phyloP scores from a whole-genome alignment of 83 land plant genomes.

The Picea abies region DNA sequence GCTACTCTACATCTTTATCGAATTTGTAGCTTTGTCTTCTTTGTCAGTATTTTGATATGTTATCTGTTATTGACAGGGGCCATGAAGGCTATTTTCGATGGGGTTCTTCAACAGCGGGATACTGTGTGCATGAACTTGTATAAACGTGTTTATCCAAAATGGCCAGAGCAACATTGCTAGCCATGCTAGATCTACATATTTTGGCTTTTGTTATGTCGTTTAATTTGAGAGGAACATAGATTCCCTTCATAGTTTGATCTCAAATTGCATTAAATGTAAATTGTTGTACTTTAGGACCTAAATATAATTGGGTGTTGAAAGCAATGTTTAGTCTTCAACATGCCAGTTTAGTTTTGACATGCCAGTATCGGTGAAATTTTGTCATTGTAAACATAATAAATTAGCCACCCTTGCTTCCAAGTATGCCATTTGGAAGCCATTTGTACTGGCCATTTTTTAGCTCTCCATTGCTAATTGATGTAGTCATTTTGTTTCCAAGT shows the following conservation, averaged over 20 bases:
- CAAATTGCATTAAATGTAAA: background rate
- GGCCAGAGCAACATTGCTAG: conserved; percentile 70
- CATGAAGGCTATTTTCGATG: conserved; percentile 92
- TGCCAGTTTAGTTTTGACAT: background rate
- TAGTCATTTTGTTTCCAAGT: background rate
- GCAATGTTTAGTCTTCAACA: background rate
- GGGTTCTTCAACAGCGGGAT: conserved; percentile 86
- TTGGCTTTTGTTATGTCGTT: conserved; percentile 9
- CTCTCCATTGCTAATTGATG: background rate
- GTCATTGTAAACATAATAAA: background rate
- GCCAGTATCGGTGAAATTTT: background rate
- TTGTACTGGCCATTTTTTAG: background rate
- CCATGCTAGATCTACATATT: background rate
- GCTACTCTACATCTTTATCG: background rate
- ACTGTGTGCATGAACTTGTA: conserved; percentile 91
- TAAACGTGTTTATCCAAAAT: conserved; percentile 90
- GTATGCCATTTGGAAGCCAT: background rate
- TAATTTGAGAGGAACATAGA: background rate
- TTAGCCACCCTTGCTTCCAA: background rate
- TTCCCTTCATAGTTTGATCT: background rate
- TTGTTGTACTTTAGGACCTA: background rate
- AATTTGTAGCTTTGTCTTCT: background rate
- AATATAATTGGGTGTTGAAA: background rate
- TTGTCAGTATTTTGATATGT: background rate
- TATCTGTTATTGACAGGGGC: conserved; percentile 58